These are phyloP conservation scores for Russula virescens DNA, from an alignment of 768 basidiomycete genomes.

Conservation along the genomic window DNA sequence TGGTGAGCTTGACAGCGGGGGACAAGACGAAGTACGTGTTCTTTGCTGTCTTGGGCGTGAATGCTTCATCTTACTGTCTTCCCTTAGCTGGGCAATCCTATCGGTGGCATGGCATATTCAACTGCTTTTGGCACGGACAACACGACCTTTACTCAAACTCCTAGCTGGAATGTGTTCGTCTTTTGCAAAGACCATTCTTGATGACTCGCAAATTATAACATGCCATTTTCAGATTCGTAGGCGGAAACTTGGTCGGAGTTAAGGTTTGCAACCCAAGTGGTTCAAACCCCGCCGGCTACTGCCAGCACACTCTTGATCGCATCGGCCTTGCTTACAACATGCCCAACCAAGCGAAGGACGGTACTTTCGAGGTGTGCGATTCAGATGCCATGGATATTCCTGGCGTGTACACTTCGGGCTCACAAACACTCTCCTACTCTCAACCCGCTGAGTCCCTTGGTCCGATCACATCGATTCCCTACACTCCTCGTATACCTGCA, in stretches of 20 bases:
- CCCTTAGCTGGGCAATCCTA: constrained; percentile 68
- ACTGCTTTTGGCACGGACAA: constrained; percentile 44
- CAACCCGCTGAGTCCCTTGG: constrained; percentile 47
- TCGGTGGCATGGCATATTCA: constrained; percentile 67
- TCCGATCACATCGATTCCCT: constrained; percentile 41
- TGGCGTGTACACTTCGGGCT: constrained; percentile 43
- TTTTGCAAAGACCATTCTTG: neutral
- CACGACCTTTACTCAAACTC: constrained; percentile 44
- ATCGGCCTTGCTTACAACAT: constrained; percentile 72
- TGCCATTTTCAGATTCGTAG: constrained; percentile 56
- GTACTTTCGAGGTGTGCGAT: constrained; percentile 57
- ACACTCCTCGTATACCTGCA: constrained; percentile 35
- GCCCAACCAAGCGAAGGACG: constrained; percentile 54
- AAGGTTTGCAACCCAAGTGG: constrained; percentile 63
- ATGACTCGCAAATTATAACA: neutral
- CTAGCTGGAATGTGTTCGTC: constrained; percentile 63
- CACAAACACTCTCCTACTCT: constrained; percentile 39
- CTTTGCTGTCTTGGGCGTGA: neutral
- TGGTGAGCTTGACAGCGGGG: constrained; percentile 75
- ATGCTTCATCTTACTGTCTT: neutral
- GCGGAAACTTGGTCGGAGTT: constrained; percentile 56
- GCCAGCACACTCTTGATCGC: constrained; percentile 70
- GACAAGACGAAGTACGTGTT: constrained; percentile 51
- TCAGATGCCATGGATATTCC: constrained; percentile 60
- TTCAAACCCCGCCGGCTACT: constrained; percentile 46